Percentiles rank a stretch among this genome's conserved stretches.
Conservation (phyloP, 371 early-diverging fungal species). For the Choanephora cucurbitarum region DNA sequence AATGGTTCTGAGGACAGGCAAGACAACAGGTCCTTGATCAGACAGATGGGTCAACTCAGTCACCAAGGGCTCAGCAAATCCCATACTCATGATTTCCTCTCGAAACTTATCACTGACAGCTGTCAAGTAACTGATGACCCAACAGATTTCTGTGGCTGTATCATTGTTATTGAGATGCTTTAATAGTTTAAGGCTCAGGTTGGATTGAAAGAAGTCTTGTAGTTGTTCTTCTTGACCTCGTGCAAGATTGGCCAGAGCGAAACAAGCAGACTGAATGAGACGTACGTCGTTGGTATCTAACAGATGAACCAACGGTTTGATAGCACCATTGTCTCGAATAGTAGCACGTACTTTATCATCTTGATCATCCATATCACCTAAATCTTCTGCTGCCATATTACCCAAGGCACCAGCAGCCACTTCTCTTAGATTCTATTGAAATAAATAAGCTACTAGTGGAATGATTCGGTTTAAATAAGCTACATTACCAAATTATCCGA, state of each 20-base stretch:
- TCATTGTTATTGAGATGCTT: conserved; percentile 27
- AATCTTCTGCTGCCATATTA: conserved; percentile 76
- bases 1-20: conserved; percentile 65
- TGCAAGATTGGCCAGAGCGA: conserved; percentile 76
- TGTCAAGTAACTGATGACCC: conserved; percentile 73
- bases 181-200: conserved; percentile 16
- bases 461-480: too few relatives aligned
- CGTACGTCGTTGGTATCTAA: conserved; percentile 41
- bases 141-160: conserved; percentile 68
- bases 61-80: conserved; percentile 44
- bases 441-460: neutral
- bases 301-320: conserved; percentile 58
- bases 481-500: conserved; percentile 57
- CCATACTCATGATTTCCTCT: conserved; percentile 48
- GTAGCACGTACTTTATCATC: conserved; percentile 58
- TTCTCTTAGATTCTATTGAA: conserved; percentile 31
- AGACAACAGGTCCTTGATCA: conserved; percentile 48
- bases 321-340: conserved; percentile 62
- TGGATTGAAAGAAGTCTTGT: conserved; percentile 14
- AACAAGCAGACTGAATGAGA: conserved; percentile 72
- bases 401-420: conserved; percentile 57
- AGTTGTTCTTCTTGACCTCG: conserved; percentile 59
- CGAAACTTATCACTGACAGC: conserved; percentile 59
- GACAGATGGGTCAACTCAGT: conserved; percentile 15
- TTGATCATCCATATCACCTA: conserved; percentile 74